Base-by-base conservation (phyloP, 148 eudicot genomes). In the Polygonum maritimum region DNA sequence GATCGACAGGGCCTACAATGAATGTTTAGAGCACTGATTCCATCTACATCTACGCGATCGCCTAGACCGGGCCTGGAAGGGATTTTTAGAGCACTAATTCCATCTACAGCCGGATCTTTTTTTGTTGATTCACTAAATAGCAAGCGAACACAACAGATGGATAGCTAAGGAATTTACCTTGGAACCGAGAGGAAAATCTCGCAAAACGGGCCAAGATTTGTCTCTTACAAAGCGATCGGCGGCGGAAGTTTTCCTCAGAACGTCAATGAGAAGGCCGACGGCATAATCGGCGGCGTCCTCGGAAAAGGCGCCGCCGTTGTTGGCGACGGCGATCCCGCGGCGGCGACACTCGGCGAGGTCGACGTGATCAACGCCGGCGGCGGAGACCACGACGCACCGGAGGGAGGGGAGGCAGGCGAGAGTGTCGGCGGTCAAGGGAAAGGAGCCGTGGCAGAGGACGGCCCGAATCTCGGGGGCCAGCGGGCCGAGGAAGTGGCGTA, bases 261-360 rank as follows among this genome's bases (percentile, higher is more conserved):
- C 93, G 76, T 89, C 98, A 8, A 92, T 26, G 44, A 88, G 75
- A 38, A 93, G 81, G 2, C 84, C 92, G 21, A 93, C 84, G 7
- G 92, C 93, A 9, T 72, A 86, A 73, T 93, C 98, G 1, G 93
- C 96, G 0, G 62, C 87, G 65, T 89, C 98, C 7, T 80, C 96
- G 2, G 96, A 84, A 71, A 89, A 92, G 0, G 87, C 81, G 8
- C 86, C 96, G 7, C 93, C 93, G 45, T 86, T 84, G 75, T 80
- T 87, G 19, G 92, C 80, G 47, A 93, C 87, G 3, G 73, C 70
- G 26, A 93, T 75, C 3, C 85, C 85, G 0, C 98, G 87, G 67
- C 89, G 88, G 52, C 84, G 82, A 75, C 94, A 91, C 78, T 85
- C 92, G 15, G 79, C 77, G 48, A 93, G 78, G 70, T 91, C 94